These are phyloP conservation scores for Diaporthe sp. DNA, from an alignment of 2,329 filamentous ascomycete genomes.

Conservation along the genomic window DNA sequence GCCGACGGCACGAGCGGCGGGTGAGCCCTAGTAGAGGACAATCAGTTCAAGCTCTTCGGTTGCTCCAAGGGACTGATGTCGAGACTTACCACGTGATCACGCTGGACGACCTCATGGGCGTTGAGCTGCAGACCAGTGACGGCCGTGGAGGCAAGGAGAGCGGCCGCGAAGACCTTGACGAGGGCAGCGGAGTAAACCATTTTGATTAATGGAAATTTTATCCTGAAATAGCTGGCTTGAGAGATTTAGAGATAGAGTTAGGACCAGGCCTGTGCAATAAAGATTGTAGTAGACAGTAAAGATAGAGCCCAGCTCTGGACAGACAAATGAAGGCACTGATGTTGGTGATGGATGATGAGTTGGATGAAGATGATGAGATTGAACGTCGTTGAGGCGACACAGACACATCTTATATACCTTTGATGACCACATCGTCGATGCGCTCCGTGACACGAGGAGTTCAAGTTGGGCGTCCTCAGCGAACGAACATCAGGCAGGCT, in stretches of 20 bases:
- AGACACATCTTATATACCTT: slow-evolving; percentile 3
- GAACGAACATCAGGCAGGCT: background rate
- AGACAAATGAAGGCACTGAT: slow-evolving; percentile 8
- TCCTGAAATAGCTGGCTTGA: background rate
- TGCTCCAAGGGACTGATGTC: background rate
- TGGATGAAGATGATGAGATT: slow-evolving; percentile 6
- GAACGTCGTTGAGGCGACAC: slow-evolving; percentile 3
- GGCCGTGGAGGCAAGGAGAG: slow-evolving; percentile 8
- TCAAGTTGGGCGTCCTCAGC: background rate
- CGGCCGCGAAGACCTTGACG: slow-evolving; percentile 6
- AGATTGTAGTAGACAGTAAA: slow-evolving; percentile 16
- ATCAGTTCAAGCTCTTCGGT: background rate
- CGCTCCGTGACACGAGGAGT: background rate
- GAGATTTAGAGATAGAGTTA: background rate
- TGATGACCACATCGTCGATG: background rate
- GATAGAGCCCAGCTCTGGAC: background rate
- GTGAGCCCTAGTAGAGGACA: background rate
- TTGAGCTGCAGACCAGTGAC: background rate
- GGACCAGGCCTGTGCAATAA: slow-evolving; percentile 8
- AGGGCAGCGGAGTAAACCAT: slow-evolving; percentile 10
- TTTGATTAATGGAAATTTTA: slow-evolving; percentile 3
- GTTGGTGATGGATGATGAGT: background rate
- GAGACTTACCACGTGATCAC: slow-evolving; percentile 8
- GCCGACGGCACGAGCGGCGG: background rate
- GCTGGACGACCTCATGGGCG: background rate